Evolutionary conservation across 495 filamentous ascomycete species (phyloP).

Genomic region (Hypoxylon lenormandii): DNA sequence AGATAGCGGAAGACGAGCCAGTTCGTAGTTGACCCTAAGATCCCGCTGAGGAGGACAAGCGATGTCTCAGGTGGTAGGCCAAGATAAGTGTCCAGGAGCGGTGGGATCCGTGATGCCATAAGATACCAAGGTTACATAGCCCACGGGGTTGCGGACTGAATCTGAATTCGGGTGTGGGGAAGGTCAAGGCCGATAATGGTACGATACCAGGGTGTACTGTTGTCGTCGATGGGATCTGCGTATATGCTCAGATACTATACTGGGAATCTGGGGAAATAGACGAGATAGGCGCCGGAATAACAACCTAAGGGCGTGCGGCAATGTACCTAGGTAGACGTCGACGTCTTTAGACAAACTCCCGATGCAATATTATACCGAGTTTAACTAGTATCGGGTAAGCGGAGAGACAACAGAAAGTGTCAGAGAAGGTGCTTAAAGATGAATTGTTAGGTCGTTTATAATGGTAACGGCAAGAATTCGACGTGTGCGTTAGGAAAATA

Average conservation of each 20-base stretch:
- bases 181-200: neutral
- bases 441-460: too few relatives aligned
- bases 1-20: constrained; percentile 79
- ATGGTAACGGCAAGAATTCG: too few relatives aligned
- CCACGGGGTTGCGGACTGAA: constrained; percentile 5
- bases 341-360: neutral
- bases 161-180: constrained; percentile 6
- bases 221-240: neutral
- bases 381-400: too few relatives aligned
- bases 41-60: constrained; percentile 77
- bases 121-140: neutral
- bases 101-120: constrained; percentile 65
- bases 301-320: neutral
- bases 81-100: constrained; percentile 75
- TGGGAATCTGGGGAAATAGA: neutral
- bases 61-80: constrained; percentile 60
- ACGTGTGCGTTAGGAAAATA: too few relatives aligned
- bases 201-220: neutral
- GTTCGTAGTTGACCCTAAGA: constrained; percentile 76
- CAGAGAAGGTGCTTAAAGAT: too few relatives aligned
- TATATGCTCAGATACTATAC: neutral
- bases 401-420: too few relatives aligned
- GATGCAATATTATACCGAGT: too few relatives aligned
- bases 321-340: neutral
- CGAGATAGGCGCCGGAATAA: neutral